These are phyloP conservation scores for Neonothopanus nambi DNA, from an alignment of 1,284 basidiomycete species.

Conservation along the genomic window DNA sequence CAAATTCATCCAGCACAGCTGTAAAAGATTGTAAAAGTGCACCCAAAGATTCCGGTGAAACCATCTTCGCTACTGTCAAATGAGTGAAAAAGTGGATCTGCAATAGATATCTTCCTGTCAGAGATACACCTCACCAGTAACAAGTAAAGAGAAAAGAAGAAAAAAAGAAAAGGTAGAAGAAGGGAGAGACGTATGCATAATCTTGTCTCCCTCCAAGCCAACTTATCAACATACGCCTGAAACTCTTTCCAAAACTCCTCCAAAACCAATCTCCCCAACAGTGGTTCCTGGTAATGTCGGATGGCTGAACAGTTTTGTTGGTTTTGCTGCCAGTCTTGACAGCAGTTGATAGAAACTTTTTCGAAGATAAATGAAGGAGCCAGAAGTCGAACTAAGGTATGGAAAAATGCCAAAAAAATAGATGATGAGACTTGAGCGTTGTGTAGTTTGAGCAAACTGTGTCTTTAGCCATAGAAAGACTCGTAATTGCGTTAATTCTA, in stretches of 20 bases:
- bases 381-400: neutral
- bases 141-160: no score
- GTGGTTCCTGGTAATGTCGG: slow-evolving; percentile 27
- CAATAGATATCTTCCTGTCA: no score
- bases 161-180: no score
- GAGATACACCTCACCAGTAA: no score
- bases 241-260: slow-evolving; percentile 89
- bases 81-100: slow-evolving; percentile 81
- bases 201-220: no score
- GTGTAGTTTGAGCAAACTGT: neutral
- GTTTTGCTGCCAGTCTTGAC: slow-evolving; percentile 29
- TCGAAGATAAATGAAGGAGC: slow-evolving; percentile 3
- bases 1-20: no score
- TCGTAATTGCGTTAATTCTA: slow-evolving; percentile 17
- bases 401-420: slow-evolving; percentile 4
- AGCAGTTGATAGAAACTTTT: slow-evolving; percentile 18
- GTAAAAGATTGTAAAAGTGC: no score
- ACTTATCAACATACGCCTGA: slow-evolving; percentile 79
- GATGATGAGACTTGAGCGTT: neutral
- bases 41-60: no score
- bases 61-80: no score
- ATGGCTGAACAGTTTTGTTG: slow-evolving; percentile 24
- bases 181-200: no score
- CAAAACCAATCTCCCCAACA: slow-evolving; percentile 77
- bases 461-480: slow-evolving; percentile 5